Evolutionary conservation across 257 asterid genomes (phyloP), one percentile per base, ranked within the genome.

Genomic region (Euphrasia confusa): DNA sequence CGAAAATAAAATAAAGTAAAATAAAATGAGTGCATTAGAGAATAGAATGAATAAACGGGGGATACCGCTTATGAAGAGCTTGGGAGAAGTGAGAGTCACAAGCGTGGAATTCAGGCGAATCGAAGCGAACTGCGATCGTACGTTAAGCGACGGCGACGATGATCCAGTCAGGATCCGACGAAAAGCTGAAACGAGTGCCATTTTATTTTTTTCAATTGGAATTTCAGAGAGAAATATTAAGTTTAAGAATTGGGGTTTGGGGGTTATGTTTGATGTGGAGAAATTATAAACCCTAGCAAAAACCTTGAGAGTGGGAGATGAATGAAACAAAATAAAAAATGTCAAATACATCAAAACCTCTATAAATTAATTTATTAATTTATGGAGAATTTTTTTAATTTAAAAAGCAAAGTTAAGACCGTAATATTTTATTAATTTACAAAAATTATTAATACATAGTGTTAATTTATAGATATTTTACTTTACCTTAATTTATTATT

Each of bases 31-130:
- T 10, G 2, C 11, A 4, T 12, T 55, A 55, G 1, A 33, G 7
- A 44, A 57, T 39, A 57, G 18, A 54, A 53, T 45, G 48, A 30
- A 42, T 2, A 47, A 7, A 48, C 18, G 14, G 13, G 12, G 64
- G 93, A 30, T 78, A 88, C 96, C 96, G 48, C 94, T 86, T 44
- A 91, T 60, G 82, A 88, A 91, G 68, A 91, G 98, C 81, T 86
- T 88, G 27, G 98, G 95, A 50, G 76, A 35, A 48, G 95, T 88
- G 71, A 91, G 95, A 7, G 96, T 86, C 54, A 79, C 82, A 42
- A 88, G 88, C 17, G 98, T 84, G 27, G 96, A 91, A 71, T 65
- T 78, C 53, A 75, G 74, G 53, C 98, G 96, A 74, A 78, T 58
- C 48, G 86, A 79, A 70, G 79, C 68, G 60, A 78, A 63, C 7